phyloP scores from a whole-genome alignment of 805 yeast genomes.

The Helenozyma rhizophorensis region DNA sequence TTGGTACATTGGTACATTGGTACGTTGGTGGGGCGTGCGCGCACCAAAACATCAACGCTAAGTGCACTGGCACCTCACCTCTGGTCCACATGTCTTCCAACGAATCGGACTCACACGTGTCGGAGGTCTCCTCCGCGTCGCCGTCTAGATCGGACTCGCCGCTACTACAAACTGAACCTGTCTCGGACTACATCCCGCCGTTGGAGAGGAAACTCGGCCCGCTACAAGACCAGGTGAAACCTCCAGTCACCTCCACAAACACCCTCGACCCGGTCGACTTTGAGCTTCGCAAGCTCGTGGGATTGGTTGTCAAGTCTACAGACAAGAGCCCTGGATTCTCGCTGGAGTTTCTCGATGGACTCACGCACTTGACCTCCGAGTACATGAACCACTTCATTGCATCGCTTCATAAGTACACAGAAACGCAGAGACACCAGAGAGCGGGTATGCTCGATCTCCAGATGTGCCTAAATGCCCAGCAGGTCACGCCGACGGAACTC shows the following conservation, averaged over 20 bases:
- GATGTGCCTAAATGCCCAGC: slow-evolving; percentile 40
- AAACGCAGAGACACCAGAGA: slow-evolving; percentile 55
- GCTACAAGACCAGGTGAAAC: slow-evolving; percentile 1
- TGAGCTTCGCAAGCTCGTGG: slow-evolving; percentile 26
- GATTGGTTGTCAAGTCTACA: slow-evolving; percentile 19
- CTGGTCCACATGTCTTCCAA: not conserved
- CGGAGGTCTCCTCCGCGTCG: too few relatives aligned
- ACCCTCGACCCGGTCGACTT: slow-evolving; percentile 20
- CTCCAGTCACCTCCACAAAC: slow-evolving; percentile 1
- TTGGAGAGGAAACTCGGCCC: slow-evolving; percentile 7
- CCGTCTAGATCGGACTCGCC: too few relatives aligned
- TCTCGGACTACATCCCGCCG: slow-evolving; percentile 10
- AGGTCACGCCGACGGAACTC: slow-evolving; percentile 37
- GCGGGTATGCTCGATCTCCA: slow-evolving; percentile 51
- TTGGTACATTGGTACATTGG: too few relatives aligned
- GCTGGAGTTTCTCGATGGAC: slow-evolving; percentile 24
- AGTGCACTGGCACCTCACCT: not conserved
- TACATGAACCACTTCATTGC: slow-evolving; percentile 34
- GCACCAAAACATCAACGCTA: slow-evolving; percentile 8
- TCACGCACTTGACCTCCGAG: slow-evolving; percentile 24
- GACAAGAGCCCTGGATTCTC: slow-evolving; percentile 17
- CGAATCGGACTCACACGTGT: not conserved
- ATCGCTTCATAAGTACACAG: slow-evolving; percentile 47
- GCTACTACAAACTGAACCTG: too few relatives aligned
- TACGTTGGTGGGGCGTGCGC: slow-evolving; percentile 7